These are phyloP conservation scores for Aegilops longissima DNA, from an alignment of 176 grass and related monocot genomes.

Conservation along the genomic window DNA sequence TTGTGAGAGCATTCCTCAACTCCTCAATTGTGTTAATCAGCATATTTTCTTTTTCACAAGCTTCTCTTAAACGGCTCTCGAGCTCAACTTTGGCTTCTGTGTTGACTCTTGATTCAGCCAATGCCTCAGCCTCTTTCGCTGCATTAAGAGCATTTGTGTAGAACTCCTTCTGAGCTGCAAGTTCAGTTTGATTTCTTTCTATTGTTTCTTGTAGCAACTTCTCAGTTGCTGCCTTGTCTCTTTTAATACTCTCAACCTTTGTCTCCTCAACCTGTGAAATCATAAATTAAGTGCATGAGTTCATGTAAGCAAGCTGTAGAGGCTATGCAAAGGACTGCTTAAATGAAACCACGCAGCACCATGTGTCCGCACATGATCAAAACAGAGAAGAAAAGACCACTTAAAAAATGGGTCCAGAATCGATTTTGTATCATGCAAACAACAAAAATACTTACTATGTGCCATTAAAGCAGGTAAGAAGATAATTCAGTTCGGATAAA, in stretches of 20 bases:
- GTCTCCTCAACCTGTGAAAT: conserved; percentile 84
- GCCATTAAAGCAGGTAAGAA: conserved; percentile 1
- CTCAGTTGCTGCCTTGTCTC: conserved; percentile 90
- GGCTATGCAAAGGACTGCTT: not conserved
- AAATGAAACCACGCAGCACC: not conserved
- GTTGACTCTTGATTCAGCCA: conserved; percentile 92
- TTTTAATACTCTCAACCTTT: conserved; percentile 95
- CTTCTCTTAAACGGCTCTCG: conserved; percentile 84
- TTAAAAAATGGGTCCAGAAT: not conserved
- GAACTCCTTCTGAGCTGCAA: conserved; percentile 97
- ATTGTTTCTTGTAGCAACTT: conserved; percentile 98
- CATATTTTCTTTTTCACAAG: conserved; percentile 82
- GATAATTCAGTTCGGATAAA: not conserved
- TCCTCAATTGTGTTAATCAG: conserved; percentile 96
- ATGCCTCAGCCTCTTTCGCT: conserved; percentile 94
- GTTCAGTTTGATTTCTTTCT: conserved; percentile 96
- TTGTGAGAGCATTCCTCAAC: conserved; percentile 89
- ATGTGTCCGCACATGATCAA: not conserved
- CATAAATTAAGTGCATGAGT: conserved; percentile 39
- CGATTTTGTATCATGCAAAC: conserved; percentile 13
- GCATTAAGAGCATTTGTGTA: conserved; percentile 94
- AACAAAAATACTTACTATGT: conserved; percentile 22
- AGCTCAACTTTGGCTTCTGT: conserved; percentile 91
- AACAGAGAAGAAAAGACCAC: conserved; percentile 15
- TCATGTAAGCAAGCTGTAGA: not conserved